phyloP scores from a whole-genome alignment of 495 filamentous ascomycete genomes.

The Aspergillus saccharolyticus region DNA sequence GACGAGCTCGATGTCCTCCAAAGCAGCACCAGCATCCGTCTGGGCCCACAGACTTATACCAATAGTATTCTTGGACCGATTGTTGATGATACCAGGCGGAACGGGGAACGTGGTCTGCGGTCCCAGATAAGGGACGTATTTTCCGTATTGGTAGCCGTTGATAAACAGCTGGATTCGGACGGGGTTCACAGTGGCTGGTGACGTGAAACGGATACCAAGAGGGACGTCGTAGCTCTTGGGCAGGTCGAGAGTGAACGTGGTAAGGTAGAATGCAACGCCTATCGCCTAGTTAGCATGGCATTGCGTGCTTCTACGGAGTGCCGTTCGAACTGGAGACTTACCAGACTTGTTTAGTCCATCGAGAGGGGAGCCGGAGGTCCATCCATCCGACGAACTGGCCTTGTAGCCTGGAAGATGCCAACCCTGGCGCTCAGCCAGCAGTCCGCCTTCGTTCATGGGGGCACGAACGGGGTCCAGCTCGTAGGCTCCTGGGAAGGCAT shows the following conservation, averaged over 20 bases:
- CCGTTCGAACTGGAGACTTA: not conserved
- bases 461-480: constrained; percentile 57
- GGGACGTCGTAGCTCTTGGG: constrained; percentile 51
- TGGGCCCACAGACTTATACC: constrained; percentile 45
- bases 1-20: constrained; percentile 33
- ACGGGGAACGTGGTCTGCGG: constrained; percentile 46
- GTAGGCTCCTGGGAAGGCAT: constrained; percentile 31
- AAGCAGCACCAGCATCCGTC: constrained; percentile 31
- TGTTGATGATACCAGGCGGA: constrained; percentile 46
- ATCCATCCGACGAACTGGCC: not conserved
- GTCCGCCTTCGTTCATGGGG: constrained; percentile 65
- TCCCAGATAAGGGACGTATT: constrained; percentile 51
- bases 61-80: constrained; percentile 39
- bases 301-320: no score
- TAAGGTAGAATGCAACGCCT: constrained; percentile 56
- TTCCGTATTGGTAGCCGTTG: constrained; percentile 68
- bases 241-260: constrained; percentile 49
- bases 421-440: constrained; percentile 61
- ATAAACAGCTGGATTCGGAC: constrained; percentile 52
- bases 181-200: constrained; percentile 14
- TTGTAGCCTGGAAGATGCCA: constrained; percentile 45
- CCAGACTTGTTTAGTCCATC: constrained; percentile 35
- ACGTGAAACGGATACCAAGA: constrained; percentile 52
- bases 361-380: constrained; percentile 26
- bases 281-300: constrained; percentile 15